Conservation (phyloP, 805 yeast species). For the Myxozyma sirexii region DNA sequence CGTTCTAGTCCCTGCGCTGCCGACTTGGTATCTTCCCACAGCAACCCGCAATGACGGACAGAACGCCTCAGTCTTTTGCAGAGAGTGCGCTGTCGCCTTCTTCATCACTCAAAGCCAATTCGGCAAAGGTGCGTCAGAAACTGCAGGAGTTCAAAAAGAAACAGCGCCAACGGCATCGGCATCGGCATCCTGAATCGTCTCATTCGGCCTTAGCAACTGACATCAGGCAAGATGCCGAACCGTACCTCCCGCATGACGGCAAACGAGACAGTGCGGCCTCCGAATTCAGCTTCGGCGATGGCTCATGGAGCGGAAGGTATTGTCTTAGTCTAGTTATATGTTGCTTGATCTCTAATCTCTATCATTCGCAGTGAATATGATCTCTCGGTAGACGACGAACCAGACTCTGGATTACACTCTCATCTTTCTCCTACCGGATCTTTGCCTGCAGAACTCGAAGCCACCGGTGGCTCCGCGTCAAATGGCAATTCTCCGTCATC, state of each 20-base stretch:
- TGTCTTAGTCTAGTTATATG: not conserved
- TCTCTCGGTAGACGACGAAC: conserved; percentile 3
- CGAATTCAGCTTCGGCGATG: conserved; percentile 7
- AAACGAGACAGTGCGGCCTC: conserved; percentile 1
- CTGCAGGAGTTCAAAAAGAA: conserved; percentile 21
- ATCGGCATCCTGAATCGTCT: not conserved
- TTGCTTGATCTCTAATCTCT: not conserved
- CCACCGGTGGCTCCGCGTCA: not conserved
- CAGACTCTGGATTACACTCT: not conserved
- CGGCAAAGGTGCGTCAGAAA: conserved; percentile 23
- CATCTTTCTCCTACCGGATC: conserved; percentile 7
- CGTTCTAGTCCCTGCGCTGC: too few species aligned
- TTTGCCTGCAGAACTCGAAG: not conserved
- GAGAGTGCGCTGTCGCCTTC: conserved; percentile 14
- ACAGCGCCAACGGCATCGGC: conserved; percentile 2
- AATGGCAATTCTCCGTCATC: not conserved
- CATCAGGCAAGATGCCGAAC: conserved; percentile 1
- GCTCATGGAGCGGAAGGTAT: conserved; percentile 23
- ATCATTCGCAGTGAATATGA: conserved; percentile 11
- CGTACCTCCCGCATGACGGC: not conserved
- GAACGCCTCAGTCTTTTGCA: not conserved
- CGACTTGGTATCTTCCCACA: too few species aligned
- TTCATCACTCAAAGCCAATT: conserved; percentile 14
- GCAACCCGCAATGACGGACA: not conserved
- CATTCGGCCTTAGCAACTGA: not conserved